A percentile compares a stretch with the other conserved stretches of the same genome.
Conservation (phyloP, 2,329 filamentous ascomycete genomes). For the Catunica adiposa region DNA sequence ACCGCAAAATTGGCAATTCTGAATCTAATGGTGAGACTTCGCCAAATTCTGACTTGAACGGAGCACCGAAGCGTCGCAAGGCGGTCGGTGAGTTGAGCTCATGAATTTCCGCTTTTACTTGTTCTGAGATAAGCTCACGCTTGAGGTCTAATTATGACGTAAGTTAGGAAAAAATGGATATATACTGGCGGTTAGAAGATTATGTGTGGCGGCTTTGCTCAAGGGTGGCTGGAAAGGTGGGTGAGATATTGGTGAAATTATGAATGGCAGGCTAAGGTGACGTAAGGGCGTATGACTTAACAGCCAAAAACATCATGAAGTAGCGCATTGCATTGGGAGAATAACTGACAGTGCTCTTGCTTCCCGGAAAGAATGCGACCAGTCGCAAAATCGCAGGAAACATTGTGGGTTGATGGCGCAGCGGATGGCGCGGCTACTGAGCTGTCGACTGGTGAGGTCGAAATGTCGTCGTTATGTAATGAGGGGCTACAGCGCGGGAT, state of each 20-base stretch:
- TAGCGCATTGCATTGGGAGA: neutral
- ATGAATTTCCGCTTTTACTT: conserved; percentile 76
- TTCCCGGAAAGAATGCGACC: conserved; percentile 61
- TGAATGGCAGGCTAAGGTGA: neutral
- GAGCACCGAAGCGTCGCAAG: conserved; percentile 84
- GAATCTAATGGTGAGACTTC: conserved; percentile 89
- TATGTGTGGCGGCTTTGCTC: neutral
- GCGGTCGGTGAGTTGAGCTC: conserved; percentile 93
- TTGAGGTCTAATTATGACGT: conserved; percentile 55
- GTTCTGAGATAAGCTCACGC: conserved; percentile 77
- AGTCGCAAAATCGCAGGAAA: conserved; percentile 19
- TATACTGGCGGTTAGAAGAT: neutral
- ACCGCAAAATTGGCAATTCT: conserved; percentile 80
- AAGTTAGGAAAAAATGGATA: conserved; percentile 4
- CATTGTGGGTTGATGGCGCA: conserved; percentile 3
- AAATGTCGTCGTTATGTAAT: conserved; percentile 1
- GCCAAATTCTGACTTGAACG: conserved; percentile 81
- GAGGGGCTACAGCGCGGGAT: conserved; percentile 7
- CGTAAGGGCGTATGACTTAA: neutral
- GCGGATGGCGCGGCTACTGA: conserved; percentile 5
- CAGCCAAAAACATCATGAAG: neutral
- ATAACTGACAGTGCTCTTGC: conserved; percentile 77
- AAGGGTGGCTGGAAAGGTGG: neutral
- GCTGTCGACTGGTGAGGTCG: conserved; percentile 1
- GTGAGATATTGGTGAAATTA: neutral